Conservation (phyloP, 805 yeast genomes). For the Myxozyma nipponensis region DNA sequence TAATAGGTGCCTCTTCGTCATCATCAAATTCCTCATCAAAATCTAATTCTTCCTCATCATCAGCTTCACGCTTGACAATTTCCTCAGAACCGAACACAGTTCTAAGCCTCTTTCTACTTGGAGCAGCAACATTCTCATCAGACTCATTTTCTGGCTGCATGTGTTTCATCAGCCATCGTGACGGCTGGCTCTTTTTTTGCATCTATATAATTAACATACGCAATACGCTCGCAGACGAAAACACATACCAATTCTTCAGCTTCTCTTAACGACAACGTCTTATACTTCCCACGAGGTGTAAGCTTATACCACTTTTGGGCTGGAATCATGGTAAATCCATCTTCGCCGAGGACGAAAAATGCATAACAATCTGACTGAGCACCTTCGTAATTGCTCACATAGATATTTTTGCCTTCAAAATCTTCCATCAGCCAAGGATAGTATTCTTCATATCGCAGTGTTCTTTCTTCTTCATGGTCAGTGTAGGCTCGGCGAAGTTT, state of each 20-base stretch:
- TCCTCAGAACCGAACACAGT: slow-evolving; percentile 46
- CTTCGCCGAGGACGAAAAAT: slow-evolving; percentile 75
- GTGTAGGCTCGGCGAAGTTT: slow-evolving; percentile 81
- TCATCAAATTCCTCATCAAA: slow-evolving; percentile 97
- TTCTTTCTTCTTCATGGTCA: slow-evolving; percentile 77
- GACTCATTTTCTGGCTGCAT: slow-evolving; percentile 40
- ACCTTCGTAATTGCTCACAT: slow-evolving; percentile 95
- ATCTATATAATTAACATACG: slow-evolving; percentile 46
- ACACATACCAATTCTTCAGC: slow-evolving; percentile 60
- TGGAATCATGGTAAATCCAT: slow-evolving; percentile 90
- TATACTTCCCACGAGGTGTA: slow-evolving; percentile 88
- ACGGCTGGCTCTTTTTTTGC: slow-evolving; percentile 72
- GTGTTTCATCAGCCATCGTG: slow-evolving; percentile 95
- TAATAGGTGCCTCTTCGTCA: slow-evolving; percentile 97
- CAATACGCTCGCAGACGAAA: neutral
- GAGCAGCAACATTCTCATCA: slow-evolving; percentile 17
- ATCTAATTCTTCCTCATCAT: slow-evolving; percentile 89
- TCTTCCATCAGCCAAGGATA: slow-evolving; percentile 99
- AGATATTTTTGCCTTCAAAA: slow-evolving; percentile 87
- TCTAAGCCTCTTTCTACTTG: slow-evolving; percentile 39
- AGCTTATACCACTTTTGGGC: slow-evolving; percentile 91
- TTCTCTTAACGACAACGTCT: slow-evolving; percentile 90
- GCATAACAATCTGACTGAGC: slow-evolving; percentile 83
- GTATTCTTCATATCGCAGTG: slow-evolving; percentile 88
- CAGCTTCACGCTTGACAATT: slow-evolving; percentile 46